Conservation (phyloP, 2,329 filamentous ascomycete genomes). For the Purpureocillium lavendulum region DNA sequence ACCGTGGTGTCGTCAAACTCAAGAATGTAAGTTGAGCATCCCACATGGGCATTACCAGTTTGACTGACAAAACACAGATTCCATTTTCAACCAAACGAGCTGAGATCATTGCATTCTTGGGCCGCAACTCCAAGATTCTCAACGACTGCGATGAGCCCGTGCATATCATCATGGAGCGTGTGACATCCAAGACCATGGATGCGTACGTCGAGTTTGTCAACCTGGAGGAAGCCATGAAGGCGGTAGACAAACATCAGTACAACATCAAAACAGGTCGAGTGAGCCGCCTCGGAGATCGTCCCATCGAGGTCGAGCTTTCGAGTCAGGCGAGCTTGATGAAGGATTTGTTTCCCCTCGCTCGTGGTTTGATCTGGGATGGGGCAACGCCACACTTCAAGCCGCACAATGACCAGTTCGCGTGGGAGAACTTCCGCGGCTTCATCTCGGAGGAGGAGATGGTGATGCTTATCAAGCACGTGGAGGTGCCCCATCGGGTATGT, state of each 20-base stretch:
- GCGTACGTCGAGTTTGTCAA: conserved; percentile 50
- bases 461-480: conserved; percentile 56
- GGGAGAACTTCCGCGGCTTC: conserved; percentile 51
- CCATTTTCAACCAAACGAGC: conserved; percentile 44
- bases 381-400: conserved; percentile 30
- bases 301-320: conserved; percentile 48
- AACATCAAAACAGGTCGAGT: conserved; percentile 29
- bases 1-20: conserved; percentile 38
- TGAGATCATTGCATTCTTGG: conserved; percentile 51
- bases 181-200: conserved; percentile 53
- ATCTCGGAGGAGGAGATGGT: conserved; percentile 54
- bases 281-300: conserved; percentile 46
- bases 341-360: conserved; percentile 51
- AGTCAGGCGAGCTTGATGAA: conserved; percentile 50
- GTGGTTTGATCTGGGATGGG: conserved; percentile 47
- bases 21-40: conserved; percentile 34
- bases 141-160: conserved; percentile 47
- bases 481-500: conserved; percentile 53
- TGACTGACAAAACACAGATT: conserved; percentile 32
- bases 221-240: conserved; percentile 42
- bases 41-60: not conserved
- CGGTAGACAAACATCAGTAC: conserved; percentile 39
- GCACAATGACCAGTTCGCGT: conserved; percentile 27
- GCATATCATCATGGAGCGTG: conserved; percentile 58
- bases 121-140: conserved; percentile 46